These are phyloP conservation scores for Diaporthe citriasiana DNA, from an alignment of 2,329 filamentous ascomycete species.

Conservation along the genomic window DNA sequence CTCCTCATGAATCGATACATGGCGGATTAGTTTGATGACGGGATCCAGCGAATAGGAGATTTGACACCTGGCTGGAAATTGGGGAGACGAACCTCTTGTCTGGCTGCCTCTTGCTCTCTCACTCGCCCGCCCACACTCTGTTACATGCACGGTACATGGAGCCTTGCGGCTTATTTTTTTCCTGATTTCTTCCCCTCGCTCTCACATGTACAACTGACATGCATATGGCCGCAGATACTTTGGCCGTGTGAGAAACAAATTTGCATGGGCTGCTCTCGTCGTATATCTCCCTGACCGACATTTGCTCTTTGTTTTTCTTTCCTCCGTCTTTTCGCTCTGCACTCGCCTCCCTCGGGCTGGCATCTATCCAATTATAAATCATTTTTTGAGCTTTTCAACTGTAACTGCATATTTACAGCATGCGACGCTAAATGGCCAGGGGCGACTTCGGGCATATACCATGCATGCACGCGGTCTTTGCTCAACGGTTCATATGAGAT, in stretches of 20 bases:
- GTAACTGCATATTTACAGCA: conserved; percentile 9
- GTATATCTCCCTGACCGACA: conserved; percentile 37
- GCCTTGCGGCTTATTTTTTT: conserved; percentile 15
- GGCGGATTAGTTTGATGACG: conserved; percentile 14
- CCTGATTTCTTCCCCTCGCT: not conserved
- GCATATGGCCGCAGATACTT: conserved; percentile 29
- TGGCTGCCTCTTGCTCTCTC: conserved; percentile 14
- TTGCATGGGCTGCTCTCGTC: conserved; percentile 24
- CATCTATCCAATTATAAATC: not conserved
- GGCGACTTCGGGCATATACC: conserved; percentile 26
- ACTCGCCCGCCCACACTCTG: not conserved
- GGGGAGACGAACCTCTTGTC: conserved; percentile 8
- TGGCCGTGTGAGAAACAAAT: conserved; percentile 11
- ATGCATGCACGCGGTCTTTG: conserved; percentile 14
- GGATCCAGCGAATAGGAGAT: conserved; percentile 34
- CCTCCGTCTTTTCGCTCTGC: not conserved
- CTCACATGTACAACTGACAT: conserved; percentile 19
- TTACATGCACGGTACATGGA: conserved; percentile 7
- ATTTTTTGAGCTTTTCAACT: not conserved
- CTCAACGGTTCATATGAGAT: conserved; percentile 18
- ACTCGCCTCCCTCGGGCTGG: not conserved
- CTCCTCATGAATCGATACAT: conserved; percentile 31
- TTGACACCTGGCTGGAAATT: conserved; percentile 32
- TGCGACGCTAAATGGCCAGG: conserved; percentile 22
- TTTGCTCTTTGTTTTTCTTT: conserved; percentile 18